phyloP scores from a whole-genome alignment of 805 yeast species.

The Candida taoyuanica region DNA sequence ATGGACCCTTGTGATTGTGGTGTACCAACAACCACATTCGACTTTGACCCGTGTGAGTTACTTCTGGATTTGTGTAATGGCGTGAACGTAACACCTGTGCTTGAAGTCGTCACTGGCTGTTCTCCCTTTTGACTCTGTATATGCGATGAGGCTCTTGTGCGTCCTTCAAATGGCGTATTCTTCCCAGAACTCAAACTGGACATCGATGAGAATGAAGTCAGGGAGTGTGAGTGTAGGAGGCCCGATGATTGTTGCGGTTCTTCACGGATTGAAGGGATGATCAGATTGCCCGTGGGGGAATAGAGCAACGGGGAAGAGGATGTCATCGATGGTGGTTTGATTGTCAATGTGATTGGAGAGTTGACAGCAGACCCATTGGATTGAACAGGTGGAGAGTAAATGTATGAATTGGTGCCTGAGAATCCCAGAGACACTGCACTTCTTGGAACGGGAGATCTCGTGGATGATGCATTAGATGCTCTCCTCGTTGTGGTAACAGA shows the following conservation, averaged over 20 bases:
- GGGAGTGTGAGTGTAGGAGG: constrained; percentile 7
- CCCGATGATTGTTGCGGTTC: constrained; percentile 8
- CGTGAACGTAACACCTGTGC: constrained; percentile 5
- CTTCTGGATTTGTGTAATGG: constrained; percentile 14
- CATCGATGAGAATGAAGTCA: constrained; percentile 25
- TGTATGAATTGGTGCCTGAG: constrained; percentile 22
- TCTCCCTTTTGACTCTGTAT: background rate
- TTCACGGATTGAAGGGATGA: constrained; percentile 19
- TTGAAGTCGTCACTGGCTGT: constrained; percentile 1
- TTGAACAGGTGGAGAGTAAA: constrained; percentile 20
- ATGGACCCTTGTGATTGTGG: background rate
- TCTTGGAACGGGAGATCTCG: constrained; percentile 25
- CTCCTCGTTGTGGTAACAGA: constrained; percentile 30
- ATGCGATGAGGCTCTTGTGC: constrained; percentile 12
- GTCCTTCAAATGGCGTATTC: constrained; percentile 11
- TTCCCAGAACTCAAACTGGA: constrained; percentile 17
- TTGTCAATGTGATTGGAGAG: constrained; percentile 10
- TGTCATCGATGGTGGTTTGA: constrained; percentile 20
- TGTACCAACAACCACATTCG: background rate
- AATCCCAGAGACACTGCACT: constrained; percentile 23
- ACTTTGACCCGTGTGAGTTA: constrained; percentile 12
- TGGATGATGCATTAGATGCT: constrained; percentile 24
- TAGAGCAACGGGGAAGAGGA: constrained; percentile 25
- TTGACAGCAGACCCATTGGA: constrained; percentile 2
- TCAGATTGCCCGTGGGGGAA: constrained; percentile 20